Percentiles rank a stretch among this genome's conserved stretches.
phyloP scores from a whole-genome alignment of 495 filamentous ascomycete genomes.

The Trichoderma asperelloides region DNA sequence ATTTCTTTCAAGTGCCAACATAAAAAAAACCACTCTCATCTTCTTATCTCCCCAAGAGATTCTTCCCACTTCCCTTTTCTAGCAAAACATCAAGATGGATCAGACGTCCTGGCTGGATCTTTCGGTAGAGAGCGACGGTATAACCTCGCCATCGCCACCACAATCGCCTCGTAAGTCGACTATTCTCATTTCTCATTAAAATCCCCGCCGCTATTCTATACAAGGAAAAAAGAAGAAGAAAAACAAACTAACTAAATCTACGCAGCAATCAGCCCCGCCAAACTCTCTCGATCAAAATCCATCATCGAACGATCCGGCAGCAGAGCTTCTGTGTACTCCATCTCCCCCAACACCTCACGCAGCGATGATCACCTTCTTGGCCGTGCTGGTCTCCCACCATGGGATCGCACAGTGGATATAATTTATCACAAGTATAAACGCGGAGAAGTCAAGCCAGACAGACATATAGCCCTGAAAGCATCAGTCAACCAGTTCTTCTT shows the following conservation, averaged over 20 bases:
- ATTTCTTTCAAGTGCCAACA: background rate
- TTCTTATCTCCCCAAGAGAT: background rate
- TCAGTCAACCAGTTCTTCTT: slow-evolving; percentile 5
- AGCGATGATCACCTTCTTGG: background rate
- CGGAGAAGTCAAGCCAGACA: slow-evolving; percentile 7
- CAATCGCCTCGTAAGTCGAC: background rate
- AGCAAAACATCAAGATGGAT: background rate
- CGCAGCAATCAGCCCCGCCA: background rate
- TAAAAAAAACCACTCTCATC: background rate
- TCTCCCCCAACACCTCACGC: background rate
- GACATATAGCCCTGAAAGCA: slow-evolving; percentile 8
- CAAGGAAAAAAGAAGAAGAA: background rate
- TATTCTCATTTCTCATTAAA: background rate
- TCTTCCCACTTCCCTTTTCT: background rate
- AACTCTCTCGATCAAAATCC: background rate
- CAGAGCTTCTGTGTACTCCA: background rate
- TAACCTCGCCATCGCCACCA: background rate
- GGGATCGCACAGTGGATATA: slow-evolving; percentile 24
- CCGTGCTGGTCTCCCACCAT: slow-evolving; percentile 13
- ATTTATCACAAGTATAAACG: slow-evolving; percentile 14
- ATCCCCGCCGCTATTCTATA: background rate
- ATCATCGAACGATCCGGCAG: background rate
- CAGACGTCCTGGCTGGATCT: background rate
- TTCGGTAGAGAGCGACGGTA: background rate
- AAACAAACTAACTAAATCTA: background rate